Evolutionary conservation across 2,329 filamentous ascomycete species (phyloP).

Genomic region (Emergomyces pasteurianus): DNA sequence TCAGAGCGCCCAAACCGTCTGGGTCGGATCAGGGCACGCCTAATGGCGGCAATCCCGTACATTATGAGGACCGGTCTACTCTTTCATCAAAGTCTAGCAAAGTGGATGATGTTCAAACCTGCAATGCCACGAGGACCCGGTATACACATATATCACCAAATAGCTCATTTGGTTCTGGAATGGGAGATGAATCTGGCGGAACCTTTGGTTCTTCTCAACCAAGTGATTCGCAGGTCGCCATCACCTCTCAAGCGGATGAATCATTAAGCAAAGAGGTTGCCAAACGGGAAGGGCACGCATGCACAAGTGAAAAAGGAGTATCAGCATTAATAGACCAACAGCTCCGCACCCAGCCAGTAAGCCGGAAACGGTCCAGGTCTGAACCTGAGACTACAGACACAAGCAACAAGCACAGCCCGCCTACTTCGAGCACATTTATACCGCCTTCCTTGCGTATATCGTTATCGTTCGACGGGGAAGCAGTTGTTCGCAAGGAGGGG

Average conservation of each 20-base stretch:
- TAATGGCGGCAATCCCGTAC: constrained; percentile 13
- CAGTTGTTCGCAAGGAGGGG: constrained; percentile 26
- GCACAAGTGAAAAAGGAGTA: background rate
- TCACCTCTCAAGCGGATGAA: background rate
- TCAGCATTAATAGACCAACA: background rate
- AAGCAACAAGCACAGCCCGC: constrained; percentile 3
- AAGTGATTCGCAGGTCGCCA: background rate
- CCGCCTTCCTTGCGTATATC: constrained; percentile 30
- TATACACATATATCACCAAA: background rate
- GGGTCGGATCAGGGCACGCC: constrained; percentile 16
- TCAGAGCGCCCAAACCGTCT: constrained; percentile 26
- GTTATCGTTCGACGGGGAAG: constrained; percentile 30
- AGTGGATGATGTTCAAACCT: background rate
- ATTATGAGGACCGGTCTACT: background rate
- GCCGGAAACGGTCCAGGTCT: constrained; percentile 25
- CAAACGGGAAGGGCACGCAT: background rate
- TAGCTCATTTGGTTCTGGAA: background rate
- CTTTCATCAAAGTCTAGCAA: background rate
- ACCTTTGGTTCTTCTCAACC: background rate
- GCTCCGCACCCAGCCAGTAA: constrained; percentile 11
- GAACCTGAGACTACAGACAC: constrained; percentile 10
- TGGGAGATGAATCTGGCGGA: background rate
- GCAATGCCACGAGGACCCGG: background rate
- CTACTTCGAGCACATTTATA: constrained; percentile 3
- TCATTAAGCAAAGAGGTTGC: background rate